Base-by-base conservation (phyloP, 2,329 filamentous ascomycete species). In the Pseudogymnoascus destructans region DNA sequence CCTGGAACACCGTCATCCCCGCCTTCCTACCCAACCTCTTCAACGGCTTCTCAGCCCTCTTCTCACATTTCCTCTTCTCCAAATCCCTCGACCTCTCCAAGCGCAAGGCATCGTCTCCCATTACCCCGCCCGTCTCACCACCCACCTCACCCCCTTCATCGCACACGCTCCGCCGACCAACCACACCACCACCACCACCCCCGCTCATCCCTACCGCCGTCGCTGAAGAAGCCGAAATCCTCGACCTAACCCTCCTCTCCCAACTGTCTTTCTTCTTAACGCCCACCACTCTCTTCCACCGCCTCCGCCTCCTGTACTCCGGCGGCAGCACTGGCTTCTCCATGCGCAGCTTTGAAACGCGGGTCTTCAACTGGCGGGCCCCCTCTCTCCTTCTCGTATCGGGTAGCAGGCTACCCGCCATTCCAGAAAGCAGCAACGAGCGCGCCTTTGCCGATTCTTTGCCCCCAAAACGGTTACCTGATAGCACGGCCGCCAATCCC, bases 21-120 rank as follows among this genome's bases (percentile, higher is more conserved):
- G 72, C 75, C 30, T 79, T 79, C 49, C 76, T 85, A 57, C 85
- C 85, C 1, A 82, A 81, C 64, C 70, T 90, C 0, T 88, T 90
- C 66, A 73, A 78, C 57, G 82, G 84, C 0, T 78, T 89, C 62
- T 81, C 79, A 61, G 77, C 82, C 0, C 72, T 90, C 1, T 89
- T 89, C 67, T 85, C 88, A 63, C 83, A 85, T 66, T 89, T 90
- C 63, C 75, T 89, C 23, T 90, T 89, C 64, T 85, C 84, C 23
- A 85, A 84, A 64, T 84, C 84, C 62, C 73, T 89, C 19, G 81
- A 87, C 63, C 78, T 87, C 57, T 80, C 66, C 3, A 70, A 68
- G 59, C 66, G 65, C 30, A 67, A 69, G 59, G 64, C 68, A 46
- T 60, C 65, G 2, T 60, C 63, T 3, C 57, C 60, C 27, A 57